phyloP scores from a whole-genome alignment of 352 stramenopile genomes.

The Globisporangium paddicum region DNA sequence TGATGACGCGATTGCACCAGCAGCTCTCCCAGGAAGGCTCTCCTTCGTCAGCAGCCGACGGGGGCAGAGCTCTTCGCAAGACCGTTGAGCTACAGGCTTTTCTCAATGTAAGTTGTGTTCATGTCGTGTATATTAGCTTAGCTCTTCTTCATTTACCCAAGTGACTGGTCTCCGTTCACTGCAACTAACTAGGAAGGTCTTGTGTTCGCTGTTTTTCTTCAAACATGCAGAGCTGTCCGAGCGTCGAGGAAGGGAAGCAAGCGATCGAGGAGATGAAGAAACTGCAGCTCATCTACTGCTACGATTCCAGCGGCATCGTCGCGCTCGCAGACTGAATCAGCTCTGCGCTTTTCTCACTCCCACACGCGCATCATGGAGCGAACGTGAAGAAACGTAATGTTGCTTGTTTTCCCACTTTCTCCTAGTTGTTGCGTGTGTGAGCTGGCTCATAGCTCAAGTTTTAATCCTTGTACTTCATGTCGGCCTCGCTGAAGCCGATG shows the following conservation, averaged over 20 bases:
- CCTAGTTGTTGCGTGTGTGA: neutral
- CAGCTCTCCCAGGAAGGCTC: slow-evolving; percentile 41
- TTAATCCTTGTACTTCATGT: slow-evolving; percentile 89
- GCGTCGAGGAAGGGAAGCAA: slow-evolving; percentile 56
- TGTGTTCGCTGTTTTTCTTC: neutral
- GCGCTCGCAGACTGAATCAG: slow-evolving; percentile 52
- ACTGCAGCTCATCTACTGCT: slow-evolving; percentile 76
- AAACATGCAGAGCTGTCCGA: slow-evolving; percentile 67
- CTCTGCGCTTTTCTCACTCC: neutral
- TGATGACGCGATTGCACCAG: slow-evolving; percentile 75
- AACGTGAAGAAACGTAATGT: slow-evolving; percentile 3
- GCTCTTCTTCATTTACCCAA: neutral
- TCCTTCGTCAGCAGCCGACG: slow-evolving; percentile 4
- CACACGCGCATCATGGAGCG: neutral
- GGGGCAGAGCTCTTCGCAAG: slow-evolving; percentile 33
- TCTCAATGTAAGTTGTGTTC: slow-evolving; percentile 38
- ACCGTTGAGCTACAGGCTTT: slow-evolving; percentile 61
- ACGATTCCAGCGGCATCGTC: slow-evolving; percentile 74
- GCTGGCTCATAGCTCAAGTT: neutral
- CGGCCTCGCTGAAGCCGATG: slow-evolving; percentile 94
- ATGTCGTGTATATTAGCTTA: slow-evolving; percentile 7
- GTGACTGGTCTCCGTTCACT: slow-evolving; percentile 16
- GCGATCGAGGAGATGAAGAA: slow-evolving; percentile 79
- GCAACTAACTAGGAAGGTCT: slow-evolving; percentile 13
- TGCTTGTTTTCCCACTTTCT: slow-evolving; percentile 2